Evolutionary conservation across 2,329 filamentous ascomycete species (phyloP).

Genomic region (Thelonectria discophora): DNA sequence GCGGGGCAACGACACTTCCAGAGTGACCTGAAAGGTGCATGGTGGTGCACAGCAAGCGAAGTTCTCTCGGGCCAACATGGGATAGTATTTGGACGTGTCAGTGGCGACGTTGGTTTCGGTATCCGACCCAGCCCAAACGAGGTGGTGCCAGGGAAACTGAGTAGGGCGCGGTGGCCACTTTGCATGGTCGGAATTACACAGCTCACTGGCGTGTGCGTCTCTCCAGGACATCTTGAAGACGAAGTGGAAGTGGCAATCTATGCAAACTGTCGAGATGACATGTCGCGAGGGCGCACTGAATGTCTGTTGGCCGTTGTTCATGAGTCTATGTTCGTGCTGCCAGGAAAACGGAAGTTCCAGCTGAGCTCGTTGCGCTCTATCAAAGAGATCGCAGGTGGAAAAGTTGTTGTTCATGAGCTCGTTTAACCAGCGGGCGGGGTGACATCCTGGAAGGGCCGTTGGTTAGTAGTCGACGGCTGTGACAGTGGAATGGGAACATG

Average conservation of each 20-base stretch:
- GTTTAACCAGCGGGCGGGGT: constrained; percentile 54
- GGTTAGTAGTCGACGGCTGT: constrained; percentile 25
- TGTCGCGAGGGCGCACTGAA: constrained; percentile 39
- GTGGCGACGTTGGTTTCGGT: constrained; percentile 36
- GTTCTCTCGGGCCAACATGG: constrained; percentile 47
- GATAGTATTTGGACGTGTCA: constrained; percentile 50
- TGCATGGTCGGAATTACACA: constrained; percentile 47
- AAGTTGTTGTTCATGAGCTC: constrained; percentile 52
- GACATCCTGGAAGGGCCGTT: constrained; percentile 41
- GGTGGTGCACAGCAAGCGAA: constrained; percentile 54
- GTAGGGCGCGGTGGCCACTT: constrained; percentile 48
- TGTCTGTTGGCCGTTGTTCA: constrained; percentile 53
- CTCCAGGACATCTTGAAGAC: constrained; percentile 51
- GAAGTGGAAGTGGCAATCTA: constrained; percentile 54
- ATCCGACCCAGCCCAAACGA: constrained; percentile 48
- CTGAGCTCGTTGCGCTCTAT: constrained; percentile 44
- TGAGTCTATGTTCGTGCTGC: constrained; percentile 49
- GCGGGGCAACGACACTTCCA: constrained; percentile 61
- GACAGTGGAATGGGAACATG: constrained; percentile 25
- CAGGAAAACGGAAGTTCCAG: constrained; percentile 45
- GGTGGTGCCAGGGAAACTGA: constrained; percentile 52
- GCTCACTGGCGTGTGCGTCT: constrained; percentile 35
- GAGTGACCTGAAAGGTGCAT: constrained; percentile 54
- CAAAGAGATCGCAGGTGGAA: constrained; percentile 48
- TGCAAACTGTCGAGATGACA: constrained; percentile 50